Base-by-base conservation (phyloP, 192 early-diverging fungal genomes). In the Entomortierella parvispora region DNA sequence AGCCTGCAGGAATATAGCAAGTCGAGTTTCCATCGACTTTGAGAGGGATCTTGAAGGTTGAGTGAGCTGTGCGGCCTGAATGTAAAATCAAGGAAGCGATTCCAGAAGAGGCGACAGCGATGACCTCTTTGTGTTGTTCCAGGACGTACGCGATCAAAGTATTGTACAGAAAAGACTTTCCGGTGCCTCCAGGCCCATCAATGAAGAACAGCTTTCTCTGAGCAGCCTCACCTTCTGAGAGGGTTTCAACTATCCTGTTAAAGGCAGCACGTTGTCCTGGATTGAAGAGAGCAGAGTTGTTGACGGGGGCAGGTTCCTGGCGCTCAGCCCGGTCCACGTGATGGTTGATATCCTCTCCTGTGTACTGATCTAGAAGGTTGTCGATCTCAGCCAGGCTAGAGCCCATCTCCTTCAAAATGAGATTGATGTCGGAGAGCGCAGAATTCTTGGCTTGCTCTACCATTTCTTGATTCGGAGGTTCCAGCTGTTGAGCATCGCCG, bases 1-100 rank as follows among this genome's bases (percentile, higher is more conserved):
- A 22, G 2, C 17, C 17, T 1, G 26, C 10, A 1, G 31, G 14
- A 9, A 83, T 68, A 34, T 52, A 28, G 34, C 71, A 83, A 3
- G 62, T 64, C 1, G 71, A 68, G 40, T 25, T 22, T 22, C 28
- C 29, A 3, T 31, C n/a, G 23, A 72, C 25, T 12, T 43, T 14
- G 34, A 82, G 10, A 6, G 68, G 72, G 17, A 78, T 77, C 59
- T 77, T 81, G 60, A 83, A 83, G 4, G 44, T 29, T 2, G 71
- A 72, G 25, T 83, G 79, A 1, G 79, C 68, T 11, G 72, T 81
- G 28, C 40, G 43, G 6, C 69, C 72, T 40, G 33, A 57, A 34
- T 62, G 23, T 18, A 83, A 40, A 5, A 72, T 58, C 40, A 79
- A 44, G 1, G 79, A 49, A 17, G 79, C 65, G 33, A 70, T 81